Base-by-base conservation (phyloP, 805 yeast genomes). In the Candida endomychidarum region DNA sequence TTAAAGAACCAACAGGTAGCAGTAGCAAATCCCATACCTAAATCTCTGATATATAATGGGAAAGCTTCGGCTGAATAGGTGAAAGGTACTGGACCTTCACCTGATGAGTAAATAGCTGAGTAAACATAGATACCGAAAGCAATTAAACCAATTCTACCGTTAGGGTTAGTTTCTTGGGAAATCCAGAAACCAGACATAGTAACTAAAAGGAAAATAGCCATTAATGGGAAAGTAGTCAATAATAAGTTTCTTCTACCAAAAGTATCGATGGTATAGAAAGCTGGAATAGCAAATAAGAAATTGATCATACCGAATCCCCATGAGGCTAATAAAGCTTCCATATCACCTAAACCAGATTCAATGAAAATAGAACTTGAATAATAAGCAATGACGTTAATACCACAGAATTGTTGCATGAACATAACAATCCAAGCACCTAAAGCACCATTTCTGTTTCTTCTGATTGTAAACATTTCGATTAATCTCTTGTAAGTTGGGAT, bases 401-500 rank as follows among this genome's bases (percentile, higher is more conserved):
- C 96, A 64, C 95, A 87, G 66, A 86, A 84, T 60, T 87, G 95
- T 67, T 87, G 96, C 87, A 83, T 83, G 56, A 86, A 84, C 80
- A 88, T 87, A 44, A 81, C 87, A 48, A 86, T 74, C 76, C 83
- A 83, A 3, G 95, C 79, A 40, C 86, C 95, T 41, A 83, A 51
- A 6, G 86, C 79, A 38, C 93, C 95, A 56, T 87, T 83, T 63
- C 95, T 77, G 61, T 85, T 86, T 70, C 96, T 78, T 60, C 93
- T 76, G 34, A 84, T 71, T 1, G 82, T 73, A 57, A 86, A 70
- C 69, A 86, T 66, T 57, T 81, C 85, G 38, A 62, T 63, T 34
- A 77, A 37, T 53, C 80, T 75, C 48, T 57, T 63, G 51, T 53
- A 56, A 41, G 73, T 71, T 16, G 80, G 71, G 38, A 71, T 45